Evolutionary conservation across 768 basidiomycete species (phyloP).

Genomic region (Kwoniella sp.): DNA sequence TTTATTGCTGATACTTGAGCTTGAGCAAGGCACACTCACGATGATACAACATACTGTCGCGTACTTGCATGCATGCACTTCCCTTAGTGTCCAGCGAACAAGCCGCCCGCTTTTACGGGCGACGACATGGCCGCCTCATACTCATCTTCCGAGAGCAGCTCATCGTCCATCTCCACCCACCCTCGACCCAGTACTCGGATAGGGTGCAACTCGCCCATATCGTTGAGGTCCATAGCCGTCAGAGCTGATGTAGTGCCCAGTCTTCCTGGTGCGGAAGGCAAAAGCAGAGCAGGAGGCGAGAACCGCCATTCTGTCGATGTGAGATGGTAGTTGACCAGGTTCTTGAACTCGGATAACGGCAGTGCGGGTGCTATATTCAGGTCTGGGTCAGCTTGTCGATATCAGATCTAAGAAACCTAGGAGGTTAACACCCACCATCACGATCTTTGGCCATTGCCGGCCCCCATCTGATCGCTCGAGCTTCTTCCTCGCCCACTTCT

Average conservation of each 20-base stretch:
- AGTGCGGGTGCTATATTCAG: conserved; percentile 19
- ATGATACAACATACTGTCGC: neutral
- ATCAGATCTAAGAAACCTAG: no score
- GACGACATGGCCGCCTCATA: conserved; percentile 5
- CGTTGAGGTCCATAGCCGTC: neutral
- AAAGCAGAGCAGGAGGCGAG: neutral
- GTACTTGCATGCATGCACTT: neutral
- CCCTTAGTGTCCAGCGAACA: conserved; percentile 4
- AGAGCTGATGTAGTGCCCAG: neutral
- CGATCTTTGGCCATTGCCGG: conserved; percentile 28
- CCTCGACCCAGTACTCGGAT: conserved; percentile 33
- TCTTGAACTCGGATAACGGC: conserved; percentile 31
- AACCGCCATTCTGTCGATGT: conserved; percentile 44
- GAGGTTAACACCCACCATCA: conserved; percentile 31
- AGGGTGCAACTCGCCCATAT: conserved; percentile 22
- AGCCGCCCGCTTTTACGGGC: neutral
- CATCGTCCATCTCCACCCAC: conserved; percentile 30
- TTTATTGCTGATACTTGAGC: neutral
- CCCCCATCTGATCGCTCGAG: conserved; percentile 42
- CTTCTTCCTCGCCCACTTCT: conserved; percentile 44
- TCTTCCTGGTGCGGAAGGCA: conserved; percentile 12
- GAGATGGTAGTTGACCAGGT: conserved; percentile 40
- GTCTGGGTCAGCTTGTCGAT: no score
- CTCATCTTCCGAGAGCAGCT: conserved; percentile 12
- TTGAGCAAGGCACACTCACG: no score